Evolutionary conservation across 495 filamentous ascomycete genomes (phyloP).

Genomic region (Podospora comata): DNA sequence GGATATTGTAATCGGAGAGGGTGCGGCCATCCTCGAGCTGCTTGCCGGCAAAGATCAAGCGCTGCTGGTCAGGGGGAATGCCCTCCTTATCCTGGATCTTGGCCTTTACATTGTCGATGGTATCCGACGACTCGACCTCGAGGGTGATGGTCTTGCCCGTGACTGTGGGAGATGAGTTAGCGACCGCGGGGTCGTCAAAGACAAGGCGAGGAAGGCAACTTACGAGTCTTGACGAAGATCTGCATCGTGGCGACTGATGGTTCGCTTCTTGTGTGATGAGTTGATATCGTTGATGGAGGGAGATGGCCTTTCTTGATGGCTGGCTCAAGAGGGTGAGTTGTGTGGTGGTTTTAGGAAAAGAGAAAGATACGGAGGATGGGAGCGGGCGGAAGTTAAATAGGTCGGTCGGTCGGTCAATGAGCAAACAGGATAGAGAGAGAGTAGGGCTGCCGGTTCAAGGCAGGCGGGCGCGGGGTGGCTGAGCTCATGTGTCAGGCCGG

Average conservation of each 20-base stretch:
- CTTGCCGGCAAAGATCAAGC: constrained; percentile 97
- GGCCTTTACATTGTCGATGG: constrained; percentile 97
- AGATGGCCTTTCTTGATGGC: constrained; percentile 25
- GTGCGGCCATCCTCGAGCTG: constrained; percentile 97
- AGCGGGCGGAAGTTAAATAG: constrained; percentile 27
- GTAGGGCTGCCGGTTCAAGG: constrained; percentile 31
- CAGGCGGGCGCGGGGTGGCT: constrained; percentile 30
- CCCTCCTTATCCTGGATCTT: constrained; percentile 99
- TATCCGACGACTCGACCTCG: constrained; percentile 97
- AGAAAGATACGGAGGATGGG: constrained; percentile 13
- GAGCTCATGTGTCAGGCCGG: constrained; percentile 34
- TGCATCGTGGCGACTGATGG: constrained; percentile 61
- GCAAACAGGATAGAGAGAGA: constrained; percentile 27
- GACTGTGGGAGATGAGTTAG: constrained; percentile 49
- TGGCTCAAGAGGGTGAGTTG: constrained; percentile 19
- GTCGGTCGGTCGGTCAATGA: neutral
- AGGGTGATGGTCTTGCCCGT: constrained; percentile 99
- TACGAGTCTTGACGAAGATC: constrained; percentile 97
- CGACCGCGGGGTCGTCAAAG: constrained; percentile 9
- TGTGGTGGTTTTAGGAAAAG: constrained; percentile 16
- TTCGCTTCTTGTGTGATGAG: constrained; percentile 1
- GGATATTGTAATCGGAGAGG: constrained; percentile 96
- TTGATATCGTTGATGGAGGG: constrained; percentile 26
- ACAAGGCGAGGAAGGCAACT: constrained; percentile 42
- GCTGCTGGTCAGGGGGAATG: constrained; percentile 96